Evolutionary conservation across 2,329 filamentous ascomycete species (phyloP).

Genomic region (Claviceps purpurea): DNA sequence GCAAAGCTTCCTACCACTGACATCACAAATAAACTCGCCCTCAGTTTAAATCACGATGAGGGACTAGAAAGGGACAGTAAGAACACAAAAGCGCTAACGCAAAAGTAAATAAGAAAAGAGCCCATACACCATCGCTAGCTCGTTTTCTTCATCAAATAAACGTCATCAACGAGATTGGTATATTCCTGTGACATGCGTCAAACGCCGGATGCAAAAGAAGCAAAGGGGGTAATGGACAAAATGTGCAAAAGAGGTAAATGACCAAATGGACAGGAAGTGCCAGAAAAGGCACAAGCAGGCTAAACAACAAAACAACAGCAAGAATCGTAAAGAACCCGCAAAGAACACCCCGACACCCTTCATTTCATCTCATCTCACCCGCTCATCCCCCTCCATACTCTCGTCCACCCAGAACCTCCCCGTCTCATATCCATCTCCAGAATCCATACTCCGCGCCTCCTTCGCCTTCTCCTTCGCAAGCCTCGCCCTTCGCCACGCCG

Average conservation of each 20-base stretch:
- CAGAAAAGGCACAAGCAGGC: too few species aligned
- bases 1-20: too few species aligned
- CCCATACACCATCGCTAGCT: too few species aligned
- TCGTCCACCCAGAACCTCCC: conserved; percentile 17
- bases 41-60: too few species aligned
- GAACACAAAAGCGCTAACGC: neutral
- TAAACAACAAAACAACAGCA: neutral
- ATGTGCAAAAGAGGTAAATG: too few species aligned
- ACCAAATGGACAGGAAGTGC: too few species aligned
- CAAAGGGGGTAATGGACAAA: too few species aligned
- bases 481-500: conserved; percentile 30
- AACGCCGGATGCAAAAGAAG: too few species aligned
- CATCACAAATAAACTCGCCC: too few species aligned
- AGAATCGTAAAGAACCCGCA: neutral
- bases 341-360: neutral
- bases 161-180: too few species aligned
- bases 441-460: conserved; percentile 24
- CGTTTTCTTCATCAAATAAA: too few species aligned
- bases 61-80: neutral
- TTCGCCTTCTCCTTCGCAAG: conserved; percentile 26
- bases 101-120: neutral
- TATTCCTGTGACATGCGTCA: too few species aligned
- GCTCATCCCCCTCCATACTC: conserved; percentile 17
- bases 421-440: conserved; percentile 21
- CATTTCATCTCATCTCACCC: conserved; percentile 3